Percentiles rank a stretch among this genome's conserved stretches.
phyloP scores from a whole-genome alignment of 2,329 filamentous ascomycete genomes.

The Diaporthe capsici region DNA sequence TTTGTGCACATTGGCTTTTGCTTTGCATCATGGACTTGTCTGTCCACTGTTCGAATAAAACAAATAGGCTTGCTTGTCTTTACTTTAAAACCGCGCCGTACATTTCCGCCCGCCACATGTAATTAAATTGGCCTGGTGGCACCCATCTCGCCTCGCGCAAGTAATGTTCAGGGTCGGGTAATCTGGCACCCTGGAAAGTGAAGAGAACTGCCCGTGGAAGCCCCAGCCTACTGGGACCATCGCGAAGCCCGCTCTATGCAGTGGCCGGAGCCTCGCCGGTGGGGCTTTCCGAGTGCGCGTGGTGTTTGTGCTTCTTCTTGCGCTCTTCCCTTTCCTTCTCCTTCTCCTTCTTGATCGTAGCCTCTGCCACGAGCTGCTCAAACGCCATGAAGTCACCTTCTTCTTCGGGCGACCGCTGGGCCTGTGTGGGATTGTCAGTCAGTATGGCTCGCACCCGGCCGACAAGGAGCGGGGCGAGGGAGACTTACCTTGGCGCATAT shows the following conservation, averaged over 20 bases:
- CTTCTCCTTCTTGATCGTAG: constrained; percentile 93
- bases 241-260: background rate
- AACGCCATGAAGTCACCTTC: constrained; percentile 99
- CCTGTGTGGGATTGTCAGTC: constrained; percentile 64
- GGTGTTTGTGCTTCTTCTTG: constrained; percentile 50
- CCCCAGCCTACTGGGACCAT: background rate
- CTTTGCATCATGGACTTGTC: background rate
- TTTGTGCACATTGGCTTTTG: background rate
- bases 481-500: constrained; percentile 85
- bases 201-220: background rate
- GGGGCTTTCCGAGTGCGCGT: constrained; percentile 21
- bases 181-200: background rate
- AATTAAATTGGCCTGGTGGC: constrained; percentile 19
- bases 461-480: background rate
- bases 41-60: background rate
- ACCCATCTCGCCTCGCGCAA: background rate
- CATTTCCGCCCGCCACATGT: constrained; percentile 9
- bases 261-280: constrained; percentile 26
- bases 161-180: background rate
- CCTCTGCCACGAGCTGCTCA: constrained; percentile 97
- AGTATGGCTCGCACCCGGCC: constrained; percentile 24
- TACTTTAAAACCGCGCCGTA: constrained; percentile 16
- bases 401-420: constrained; percentile 90
- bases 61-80: constrained; percentile 17
- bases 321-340: constrained; percentile 75